Evolutionary conservation across 495 filamentous ascomycete genomes (phyloP).

Genomic region (Achaetomiella virescens): DNA sequence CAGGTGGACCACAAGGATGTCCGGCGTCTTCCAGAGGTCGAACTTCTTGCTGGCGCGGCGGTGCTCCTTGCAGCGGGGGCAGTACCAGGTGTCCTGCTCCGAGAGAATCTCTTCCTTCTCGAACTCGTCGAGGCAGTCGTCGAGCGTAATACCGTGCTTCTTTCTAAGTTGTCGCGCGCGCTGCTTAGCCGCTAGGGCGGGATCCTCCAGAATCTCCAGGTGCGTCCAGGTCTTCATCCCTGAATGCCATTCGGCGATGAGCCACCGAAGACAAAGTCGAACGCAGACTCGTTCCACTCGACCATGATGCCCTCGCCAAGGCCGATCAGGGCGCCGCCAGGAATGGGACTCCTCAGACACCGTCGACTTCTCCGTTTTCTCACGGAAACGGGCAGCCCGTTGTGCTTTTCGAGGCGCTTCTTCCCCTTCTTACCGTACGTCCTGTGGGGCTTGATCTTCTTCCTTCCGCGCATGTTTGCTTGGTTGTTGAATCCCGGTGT

Average conservation of each 20-base stretch:
- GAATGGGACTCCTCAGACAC: constrained; percentile 26
- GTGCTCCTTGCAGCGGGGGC: constrained; percentile 89
- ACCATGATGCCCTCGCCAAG: constrained; percentile 77
- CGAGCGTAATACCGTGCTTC: constrained; percentile 72
- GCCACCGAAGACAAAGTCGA: constrained; percentile 65
- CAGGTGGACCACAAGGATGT: constrained; percentile 84
- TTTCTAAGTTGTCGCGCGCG: constrained; percentile 53
- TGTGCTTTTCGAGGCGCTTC: constrained; percentile 32
- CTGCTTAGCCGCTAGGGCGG: constrained; percentile 56
- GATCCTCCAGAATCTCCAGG: constrained; percentile 54
- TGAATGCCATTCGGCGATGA: constrained; percentile 20
- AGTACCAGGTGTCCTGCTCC: constrained; percentile 94
- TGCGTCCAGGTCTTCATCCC: constrained; percentile 48
- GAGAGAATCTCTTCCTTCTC: constrained; percentile 88
- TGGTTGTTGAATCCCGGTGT: constrained; percentile 5
- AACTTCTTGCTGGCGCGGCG: constrained; percentile 90
- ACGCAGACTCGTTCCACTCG: constrained; percentile 67
- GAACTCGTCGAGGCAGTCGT: constrained; percentile 89
- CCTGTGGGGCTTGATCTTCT: constrained; percentile 31
- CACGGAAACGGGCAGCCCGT: constrained; percentile 25
- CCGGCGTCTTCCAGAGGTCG: constrained; percentile 91
- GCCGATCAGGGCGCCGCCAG: constrained; percentile 55
- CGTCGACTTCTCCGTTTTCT: constrained; percentile 19
- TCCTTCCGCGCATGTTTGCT: constrained; percentile 25
- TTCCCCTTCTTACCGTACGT: constrained; percentile 36